phyloP scores from a whole-genome alignment of 495 filamentous ascomycete genomes.

The Apiosordaria backusii region DNA sequence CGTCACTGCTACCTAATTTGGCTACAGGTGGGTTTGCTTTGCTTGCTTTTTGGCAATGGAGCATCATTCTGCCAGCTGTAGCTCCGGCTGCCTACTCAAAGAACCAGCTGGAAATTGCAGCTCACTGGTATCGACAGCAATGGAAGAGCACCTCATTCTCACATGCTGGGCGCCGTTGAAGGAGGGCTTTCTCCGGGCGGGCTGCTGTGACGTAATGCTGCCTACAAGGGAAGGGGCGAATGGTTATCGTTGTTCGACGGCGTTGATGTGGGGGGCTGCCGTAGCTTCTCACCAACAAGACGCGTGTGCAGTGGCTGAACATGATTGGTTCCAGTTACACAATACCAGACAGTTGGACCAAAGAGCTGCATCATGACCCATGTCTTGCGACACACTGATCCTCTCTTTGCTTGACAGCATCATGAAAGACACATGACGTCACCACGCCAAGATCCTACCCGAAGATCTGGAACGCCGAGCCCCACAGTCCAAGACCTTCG shows the following conservation, averaged over 20 bases:
- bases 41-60: not conserved
- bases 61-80: not conserved
- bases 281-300: not conserved
- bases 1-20: constrained; percentile 25
- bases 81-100: not conserved
- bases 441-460: not conserved
- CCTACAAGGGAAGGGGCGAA: not conserved
- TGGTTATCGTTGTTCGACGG: not conserved
- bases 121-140: not conserved
- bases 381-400: not conserved
- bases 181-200: not conserved
- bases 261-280: not conserved
- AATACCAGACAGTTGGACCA: not conserved
- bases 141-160: not conserved
- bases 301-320: not conserved
- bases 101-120: not conserved
- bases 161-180: not conserved
- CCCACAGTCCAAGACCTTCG: not conserved
- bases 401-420: not conserved
- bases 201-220: not conserved
- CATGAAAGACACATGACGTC: constrained; percentile 3
- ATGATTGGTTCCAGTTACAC: not conserved
- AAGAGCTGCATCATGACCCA: not conserved
- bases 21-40: not conserved
- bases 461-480: not conserved